Conservation (phyloP, 139 green algal species). For the Desmodesmus armatus region DNA sequence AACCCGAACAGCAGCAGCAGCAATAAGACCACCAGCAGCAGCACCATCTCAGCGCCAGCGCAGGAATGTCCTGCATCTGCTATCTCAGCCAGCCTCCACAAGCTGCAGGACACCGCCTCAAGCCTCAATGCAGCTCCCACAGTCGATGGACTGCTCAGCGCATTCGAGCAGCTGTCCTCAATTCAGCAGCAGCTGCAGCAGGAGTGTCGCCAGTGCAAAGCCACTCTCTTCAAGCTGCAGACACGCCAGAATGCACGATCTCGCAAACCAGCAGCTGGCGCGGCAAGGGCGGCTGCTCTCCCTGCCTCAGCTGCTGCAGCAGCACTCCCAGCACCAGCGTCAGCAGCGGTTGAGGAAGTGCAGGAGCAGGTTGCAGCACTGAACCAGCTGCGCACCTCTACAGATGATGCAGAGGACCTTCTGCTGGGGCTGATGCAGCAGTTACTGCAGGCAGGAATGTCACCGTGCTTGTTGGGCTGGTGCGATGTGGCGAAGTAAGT, state of each 20-base stretch:
- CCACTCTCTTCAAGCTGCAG: not conserved
- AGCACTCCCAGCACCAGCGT: not conserved
- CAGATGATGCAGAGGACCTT: conserved; percentile 30
- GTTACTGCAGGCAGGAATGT: conserved; percentile 24
- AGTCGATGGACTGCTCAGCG: conserved; percentile 4
- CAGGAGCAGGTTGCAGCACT: too few relatives aligned
- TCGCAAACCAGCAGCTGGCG: not conserved
- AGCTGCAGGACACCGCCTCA: conserved; percentile 15
- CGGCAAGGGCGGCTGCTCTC: not conserved
- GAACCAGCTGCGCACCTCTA: not conserved
- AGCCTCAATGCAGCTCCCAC: not conserved
- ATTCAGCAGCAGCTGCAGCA: conserved; percentile 21
- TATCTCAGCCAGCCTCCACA: not conserved
- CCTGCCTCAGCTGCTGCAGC: not conserved
- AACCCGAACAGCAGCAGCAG: not conserved
- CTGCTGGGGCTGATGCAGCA: not conserved
- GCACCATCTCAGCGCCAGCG: not conserved
- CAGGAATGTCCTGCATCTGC: not conserved
- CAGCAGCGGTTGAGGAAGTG: not conserved
- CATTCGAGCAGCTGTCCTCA: conserved; percentile 27
- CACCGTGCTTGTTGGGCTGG: too few relatives aligned
- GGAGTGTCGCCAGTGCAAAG: conserved; percentile 10
- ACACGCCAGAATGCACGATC: not conserved
- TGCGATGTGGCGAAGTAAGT: too few relatives aligned
- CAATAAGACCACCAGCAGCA: not conserved